These are phyloP conservation scores for Gossypium schwendimanii DNA, from an alignment of 441 rosid species.

Conservation along the genomic window DNA sequence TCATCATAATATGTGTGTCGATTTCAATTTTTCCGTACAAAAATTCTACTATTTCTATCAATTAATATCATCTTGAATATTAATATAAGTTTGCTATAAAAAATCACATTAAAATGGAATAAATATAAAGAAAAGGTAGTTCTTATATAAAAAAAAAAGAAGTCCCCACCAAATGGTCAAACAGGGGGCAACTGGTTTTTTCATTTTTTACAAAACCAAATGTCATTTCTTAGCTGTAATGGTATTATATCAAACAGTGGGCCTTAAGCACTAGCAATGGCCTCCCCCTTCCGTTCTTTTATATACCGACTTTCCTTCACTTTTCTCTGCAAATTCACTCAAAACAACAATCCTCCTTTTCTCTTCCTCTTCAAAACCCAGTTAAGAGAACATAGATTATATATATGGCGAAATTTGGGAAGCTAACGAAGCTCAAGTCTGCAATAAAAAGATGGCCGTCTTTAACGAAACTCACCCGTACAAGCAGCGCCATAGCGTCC, in stretches of 20 bases:
- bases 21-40: no score
- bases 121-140: neutral
- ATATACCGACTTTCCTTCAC: constrained; percentile 30
- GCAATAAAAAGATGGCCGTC: constrained; percentile 79
- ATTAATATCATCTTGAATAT: no score
- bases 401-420: constrained; percentile 60
- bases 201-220: constrained; percentile 8
- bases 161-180: constrained; percentile 6
- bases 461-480: constrained; percentile 42
- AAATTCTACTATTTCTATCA: neutral
- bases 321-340: constrained; percentile 17
- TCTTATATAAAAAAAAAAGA: neutral
- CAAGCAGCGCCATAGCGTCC: constrained; percentile 23
- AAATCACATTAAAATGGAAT: neutral
- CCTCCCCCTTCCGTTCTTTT: constrained; percentile 3
- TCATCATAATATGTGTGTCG: no score
- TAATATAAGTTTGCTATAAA: no score
- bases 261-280: constrained; percentile 30
- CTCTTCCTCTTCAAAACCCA: neutral
- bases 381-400: neutral
- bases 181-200: constrained; percentile 22
- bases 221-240: constrained; percentile 46
- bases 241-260: constrained; percentile 40
- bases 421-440: constrained; percentile 76
- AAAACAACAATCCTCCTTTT: constrained; percentile 4